Conservation (phyloP, 495 filamentous ascomycete species). For the Tuber umbilicatum region DNA sequence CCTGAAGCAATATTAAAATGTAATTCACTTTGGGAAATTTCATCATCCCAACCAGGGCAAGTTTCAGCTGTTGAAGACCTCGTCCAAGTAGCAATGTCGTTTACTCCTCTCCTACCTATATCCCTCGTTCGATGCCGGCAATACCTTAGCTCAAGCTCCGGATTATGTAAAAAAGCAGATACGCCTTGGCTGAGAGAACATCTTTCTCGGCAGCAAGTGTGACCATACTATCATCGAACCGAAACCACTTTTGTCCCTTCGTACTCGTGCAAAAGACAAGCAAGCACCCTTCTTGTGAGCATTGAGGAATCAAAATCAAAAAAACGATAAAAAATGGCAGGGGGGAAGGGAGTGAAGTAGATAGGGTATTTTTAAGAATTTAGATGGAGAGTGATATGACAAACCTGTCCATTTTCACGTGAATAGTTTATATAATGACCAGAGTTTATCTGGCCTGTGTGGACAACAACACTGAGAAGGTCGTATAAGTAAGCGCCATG, state of each 20-base stretch:
- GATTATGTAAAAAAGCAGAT: conserved; percentile 80
- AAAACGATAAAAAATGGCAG: not conserved
- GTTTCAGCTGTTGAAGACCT: not conserved
- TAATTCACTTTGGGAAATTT: not conserved
- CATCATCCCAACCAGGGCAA: not conserved
- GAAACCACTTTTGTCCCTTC: conserved; percentile 61
- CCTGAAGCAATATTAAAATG: not conserved
- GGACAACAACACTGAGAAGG: conserved; percentile 75
- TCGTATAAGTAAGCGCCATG: conserved; percentile 63
- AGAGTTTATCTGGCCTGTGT: conserved; percentile 78
- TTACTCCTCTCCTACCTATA: not conserved
- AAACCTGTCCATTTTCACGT: conserved; percentile 65
- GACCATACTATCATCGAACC: conserved; percentile 87
- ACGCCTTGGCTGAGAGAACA: conserved; percentile 74
- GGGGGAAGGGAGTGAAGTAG: not conserved
- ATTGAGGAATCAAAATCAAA: not conserved
- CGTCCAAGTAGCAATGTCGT: not conserved
- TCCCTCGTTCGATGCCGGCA: not conserved
- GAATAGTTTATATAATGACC: conserved; percentile 89
- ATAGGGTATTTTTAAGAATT: not conserved
- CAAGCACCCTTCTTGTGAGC: conserved; percentile 23
- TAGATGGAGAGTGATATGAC: conserved; percentile 31
- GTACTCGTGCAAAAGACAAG: conserved; percentile 16
- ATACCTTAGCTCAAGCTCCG: conserved; percentile 42
- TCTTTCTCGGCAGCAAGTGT: conserved; percentile 69